Percentiles rank a stretch among this genome's conserved stretches.
These are phyloP conservation scores for Phytophthora hybrid DNA, from an alignment of 352 stramenopile species.

Conservation along the genomic window DNA sequence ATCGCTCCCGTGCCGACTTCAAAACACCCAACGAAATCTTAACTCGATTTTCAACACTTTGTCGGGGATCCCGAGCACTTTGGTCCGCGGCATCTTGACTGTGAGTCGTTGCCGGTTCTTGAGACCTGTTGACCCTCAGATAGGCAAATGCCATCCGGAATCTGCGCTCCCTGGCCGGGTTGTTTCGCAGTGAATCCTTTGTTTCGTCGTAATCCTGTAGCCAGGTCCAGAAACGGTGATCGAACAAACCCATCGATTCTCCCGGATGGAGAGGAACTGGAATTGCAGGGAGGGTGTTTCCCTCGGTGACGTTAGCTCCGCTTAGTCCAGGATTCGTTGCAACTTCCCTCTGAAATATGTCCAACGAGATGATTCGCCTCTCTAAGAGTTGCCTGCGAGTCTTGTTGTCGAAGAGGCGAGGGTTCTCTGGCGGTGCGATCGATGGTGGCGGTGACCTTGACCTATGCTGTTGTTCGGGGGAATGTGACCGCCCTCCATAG, in stretches of 20 bases:
- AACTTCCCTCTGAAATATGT: slow-evolving; percentile 26
- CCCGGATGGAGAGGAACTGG: slow-evolving; percentile 33
- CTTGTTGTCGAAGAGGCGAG: slow-evolving; percentile 14
- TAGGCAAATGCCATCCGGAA: slow-evolving; percentile 40
- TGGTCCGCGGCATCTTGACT: background rate
- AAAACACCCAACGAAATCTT: slow-evolving; percentile 21
- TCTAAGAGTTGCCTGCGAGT: slow-evolving; percentile 30
- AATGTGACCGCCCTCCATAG: slow-evolving; percentile 6
- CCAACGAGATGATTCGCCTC: slow-evolving; percentile 30
- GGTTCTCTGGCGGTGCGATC: slow-evolving; percentile 16
- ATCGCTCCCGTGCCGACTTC: slow-evolving; percentile 18
- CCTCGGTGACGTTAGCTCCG: background rate
- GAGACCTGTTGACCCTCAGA: slow-evolving; percentile 15
- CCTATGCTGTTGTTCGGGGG: background rate
- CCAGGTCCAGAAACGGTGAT: slow-evolving; percentile 41
- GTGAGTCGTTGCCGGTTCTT: background rate
- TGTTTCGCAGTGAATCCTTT: slow-evolving; percentile 29
- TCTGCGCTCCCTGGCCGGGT: slow-evolving; percentile 25
- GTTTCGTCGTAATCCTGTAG: slow-evolving; percentile 24
- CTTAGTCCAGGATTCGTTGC: background rate
- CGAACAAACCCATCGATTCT: slow-evolving; percentile 39
- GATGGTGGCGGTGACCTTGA: slow-evolving; percentile 12
- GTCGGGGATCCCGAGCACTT: background rate
- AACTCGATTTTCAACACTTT: slow-evolving; percentile 10
- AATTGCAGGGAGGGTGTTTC: slow-evolving; percentile 17